Percentiles rank a stretch among this genome's conserved stretches.
Conservation (phyloP, 192 early-diverging fungal genomes). For the Entophlyctis luteolus region DNA sequence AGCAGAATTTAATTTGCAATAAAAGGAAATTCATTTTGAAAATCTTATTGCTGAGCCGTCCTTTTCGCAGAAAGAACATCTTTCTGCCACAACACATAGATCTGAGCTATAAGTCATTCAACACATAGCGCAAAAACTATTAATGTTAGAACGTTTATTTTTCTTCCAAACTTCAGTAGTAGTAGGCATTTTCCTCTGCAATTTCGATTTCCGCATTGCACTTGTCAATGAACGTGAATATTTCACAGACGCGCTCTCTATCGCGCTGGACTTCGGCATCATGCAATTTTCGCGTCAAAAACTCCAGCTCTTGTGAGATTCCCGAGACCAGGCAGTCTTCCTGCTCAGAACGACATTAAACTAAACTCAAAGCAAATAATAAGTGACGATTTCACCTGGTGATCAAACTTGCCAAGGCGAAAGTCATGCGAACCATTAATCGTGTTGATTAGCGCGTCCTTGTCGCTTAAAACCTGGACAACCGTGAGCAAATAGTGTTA, state of each 20-base stretch:
- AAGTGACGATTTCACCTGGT: slow-evolving; percentile 31
- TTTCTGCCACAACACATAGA: no score
- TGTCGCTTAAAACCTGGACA: slow-evolving; percentile 51
- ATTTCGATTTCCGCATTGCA: slow-evolving; percentile 51
- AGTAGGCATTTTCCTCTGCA: slow-evolving; percentile 55
- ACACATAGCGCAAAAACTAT: neutral
- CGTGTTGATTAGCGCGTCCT: slow-evolving; percentile 55
- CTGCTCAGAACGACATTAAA: slow-evolving; percentile 22
- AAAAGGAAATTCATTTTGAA: no score
- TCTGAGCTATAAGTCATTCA: no score
- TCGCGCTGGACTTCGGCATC: slow-evolving; percentile 50
- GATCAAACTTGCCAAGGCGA: slow-evolving; percentile 51
- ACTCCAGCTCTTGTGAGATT: slow-evolving; percentile 46
- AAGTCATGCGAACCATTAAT: slow-evolving; percentile 61
- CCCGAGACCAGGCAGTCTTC: slow-evolving; percentile 56
- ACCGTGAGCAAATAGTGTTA: neutral
- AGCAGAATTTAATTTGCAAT: neutral
- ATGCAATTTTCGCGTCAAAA: slow-evolving; percentile 42
- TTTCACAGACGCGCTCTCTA: slow-evolving; percentile 53
- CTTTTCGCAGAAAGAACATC: no score
- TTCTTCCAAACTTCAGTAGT: neutral
- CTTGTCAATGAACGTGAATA: slow-evolving; percentile 54
- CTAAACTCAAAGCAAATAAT: neutral
- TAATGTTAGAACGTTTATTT: no score
- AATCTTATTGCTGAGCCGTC: no score